These are phyloP conservation scores for Nitzschia putrida DNA, from an alignment of 108 stramenopile genomes.

Conservation along the genomic window DNA sequence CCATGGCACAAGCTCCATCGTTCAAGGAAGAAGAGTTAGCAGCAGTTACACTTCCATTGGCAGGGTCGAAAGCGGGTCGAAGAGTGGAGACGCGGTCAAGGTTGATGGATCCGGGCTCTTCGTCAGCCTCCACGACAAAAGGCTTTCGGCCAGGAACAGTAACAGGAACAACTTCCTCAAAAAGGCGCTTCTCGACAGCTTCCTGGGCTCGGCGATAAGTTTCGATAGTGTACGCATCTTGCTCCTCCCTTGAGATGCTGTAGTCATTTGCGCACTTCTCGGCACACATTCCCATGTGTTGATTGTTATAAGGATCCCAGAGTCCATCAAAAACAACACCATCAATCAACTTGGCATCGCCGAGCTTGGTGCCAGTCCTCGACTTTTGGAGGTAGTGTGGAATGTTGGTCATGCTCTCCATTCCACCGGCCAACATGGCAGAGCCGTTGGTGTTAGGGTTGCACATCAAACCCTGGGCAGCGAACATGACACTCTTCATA, in stretches of 20 bases:
- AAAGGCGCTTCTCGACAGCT: conserved; percentile 71
- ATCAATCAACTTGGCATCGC: conserved; percentile 70
- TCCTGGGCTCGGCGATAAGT: conserved; percentile 80
- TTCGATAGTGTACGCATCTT: conserved; percentile 88
- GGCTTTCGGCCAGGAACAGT: conserved; percentile 63
- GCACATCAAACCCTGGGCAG: conserved; percentile 69
- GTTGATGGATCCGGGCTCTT: conserved; percentile 81
- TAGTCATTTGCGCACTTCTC: conserved; percentile 88
- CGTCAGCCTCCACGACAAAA: conserved; percentile 70
- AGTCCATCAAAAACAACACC: conserved; percentile 92
- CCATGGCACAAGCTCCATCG: conserved; percentile 93
- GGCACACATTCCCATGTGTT: conserved; percentile 97
- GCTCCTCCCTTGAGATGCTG: conserved; percentile 85
- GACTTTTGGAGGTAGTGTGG: conserved; percentile 88
- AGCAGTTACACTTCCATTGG: conserved; percentile 95
- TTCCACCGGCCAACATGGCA: conserved; percentile 90
- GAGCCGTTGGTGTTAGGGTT: conserved; percentile 15
- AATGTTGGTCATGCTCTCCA: conserved; percentile 96
- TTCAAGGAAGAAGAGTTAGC: conserved; percentile 95
- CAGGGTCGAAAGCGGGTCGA: conserved; percentile 84
- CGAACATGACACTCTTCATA: conserved; percentile 90
- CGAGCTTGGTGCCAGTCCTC: conserved; percentile 74
- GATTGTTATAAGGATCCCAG: conserved; percentile 94
- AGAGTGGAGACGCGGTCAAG: conserved; percentile 71
- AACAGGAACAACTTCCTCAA: conserved; percentile 78